Evolutionary conservation across 2,329 filamentous ascomycete genomes (phyloP).

Genomic region (Periconia sp.): DNA sequence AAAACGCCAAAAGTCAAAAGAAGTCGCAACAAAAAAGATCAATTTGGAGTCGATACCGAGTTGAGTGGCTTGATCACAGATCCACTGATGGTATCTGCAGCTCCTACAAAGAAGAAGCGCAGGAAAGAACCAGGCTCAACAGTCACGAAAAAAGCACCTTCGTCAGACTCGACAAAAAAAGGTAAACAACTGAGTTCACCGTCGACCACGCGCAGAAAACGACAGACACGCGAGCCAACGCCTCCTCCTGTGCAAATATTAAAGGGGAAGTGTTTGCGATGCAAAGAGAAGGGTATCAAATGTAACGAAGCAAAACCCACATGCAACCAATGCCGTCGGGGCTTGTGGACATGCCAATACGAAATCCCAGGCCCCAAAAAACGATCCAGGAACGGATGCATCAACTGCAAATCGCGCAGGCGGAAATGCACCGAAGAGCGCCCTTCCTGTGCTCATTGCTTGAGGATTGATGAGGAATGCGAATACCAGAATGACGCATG

Average conservation of each 20-base stretch:
- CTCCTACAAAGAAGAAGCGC: constrained; percentile 21
- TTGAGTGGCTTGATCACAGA: constrained; percentile 16
- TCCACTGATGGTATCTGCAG: constrained; percentile 25
- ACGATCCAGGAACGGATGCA: constrained; percentile 33
- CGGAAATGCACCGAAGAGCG: constrained; percentile 36
- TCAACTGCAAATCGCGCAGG: constrained; percentile 30
- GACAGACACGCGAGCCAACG: constrained; percentile 4
- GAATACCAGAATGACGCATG: constrained; percentile 24
- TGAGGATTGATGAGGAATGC: constrained; percentile 32
- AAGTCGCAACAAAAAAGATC: constrained; percentile 20
- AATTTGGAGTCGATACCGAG: constrained; percentile 10
- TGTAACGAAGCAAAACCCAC: constrained; percentile 31
- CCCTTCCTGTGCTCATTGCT: constrained; percentile 31
- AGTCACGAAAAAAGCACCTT: constrained; percentile 5
- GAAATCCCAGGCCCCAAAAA: constrained; percentile 15
- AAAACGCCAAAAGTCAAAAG: constrained; percentile 18
- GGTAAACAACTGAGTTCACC: constrained; percentile 16
- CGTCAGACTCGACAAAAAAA: constrained; percentile 21
- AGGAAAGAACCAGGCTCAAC: constrained; percentile 16
- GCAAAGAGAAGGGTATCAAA: constrained; percentile 32
- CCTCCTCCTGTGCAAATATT: constrained; percentile 9
- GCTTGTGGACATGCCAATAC: constrained; percentile 35
- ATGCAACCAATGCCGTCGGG: constrained; percentile 34
- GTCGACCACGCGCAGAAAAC: constrained; percentile 16
- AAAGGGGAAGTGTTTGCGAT: constrained; percentile 21